These are phyloP conservation scores for Pseudogymnoascus sp. DNA, from an alignment of 2,329 filamentous ascomycete genomes.

Conservation along the genomic window DNA sequence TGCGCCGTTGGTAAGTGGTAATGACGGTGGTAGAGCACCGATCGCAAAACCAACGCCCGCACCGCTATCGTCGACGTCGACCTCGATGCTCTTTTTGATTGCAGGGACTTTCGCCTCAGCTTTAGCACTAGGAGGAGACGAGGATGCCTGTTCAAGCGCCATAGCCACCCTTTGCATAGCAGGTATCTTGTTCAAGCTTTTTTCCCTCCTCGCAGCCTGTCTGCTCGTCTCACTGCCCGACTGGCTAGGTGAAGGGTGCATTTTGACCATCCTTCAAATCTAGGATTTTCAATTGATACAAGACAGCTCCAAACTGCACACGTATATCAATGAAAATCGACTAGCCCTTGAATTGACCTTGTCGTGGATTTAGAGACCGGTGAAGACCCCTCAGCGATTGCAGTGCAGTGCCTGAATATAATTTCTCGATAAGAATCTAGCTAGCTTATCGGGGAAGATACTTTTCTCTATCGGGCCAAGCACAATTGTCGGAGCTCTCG, in stretches of 20 bases:
- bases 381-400: conserved; percentile 3
- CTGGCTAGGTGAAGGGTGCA: background rate
- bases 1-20: conserved; percentile 6
- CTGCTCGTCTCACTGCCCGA: background rate
- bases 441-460: conserved; percentile 9
- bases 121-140: background rate
- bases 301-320: conserved; percentile 7
- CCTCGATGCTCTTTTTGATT: background rate
- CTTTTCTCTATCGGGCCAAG: conserved; percentile 8
- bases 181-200: conserved; percentile 9
- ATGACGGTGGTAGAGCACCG: background rate
- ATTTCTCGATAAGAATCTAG: conserved; percentile 10
- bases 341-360: conserved; percentile 1
- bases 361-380: background rate
- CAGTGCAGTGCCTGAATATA: background rate
- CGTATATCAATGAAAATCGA: conserved; percentile 2
- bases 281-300: conserved; percentile 4
- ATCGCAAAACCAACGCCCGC: background rate
- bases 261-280: background rate
- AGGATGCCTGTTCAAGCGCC: background rate
- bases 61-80: background rate
- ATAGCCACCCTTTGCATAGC: conserved; percentile 5
- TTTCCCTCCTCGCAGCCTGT: conserved; percentile 7
- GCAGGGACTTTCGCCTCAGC: background rate
- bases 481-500: conserved; percentile 1